These are phyloP conservation scores for Dissophora ornata DNA, from an alignment of 192 early-diverging fungal species.

Conservation along the genomic window DNA sequence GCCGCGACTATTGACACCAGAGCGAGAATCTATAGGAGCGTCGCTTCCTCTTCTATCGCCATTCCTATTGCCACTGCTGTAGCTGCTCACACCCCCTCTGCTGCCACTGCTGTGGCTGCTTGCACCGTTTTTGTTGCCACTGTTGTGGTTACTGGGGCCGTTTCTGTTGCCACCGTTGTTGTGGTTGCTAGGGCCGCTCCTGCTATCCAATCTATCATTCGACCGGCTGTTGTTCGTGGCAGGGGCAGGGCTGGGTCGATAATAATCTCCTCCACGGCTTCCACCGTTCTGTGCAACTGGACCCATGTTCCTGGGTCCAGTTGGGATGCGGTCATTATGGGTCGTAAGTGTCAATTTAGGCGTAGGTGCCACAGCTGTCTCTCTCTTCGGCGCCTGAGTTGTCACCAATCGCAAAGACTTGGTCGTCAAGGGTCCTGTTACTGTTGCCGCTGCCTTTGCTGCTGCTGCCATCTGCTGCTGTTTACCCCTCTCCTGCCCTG, in stretches of 20 bases:
- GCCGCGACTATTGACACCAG: not conserved
- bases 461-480: not conserved
- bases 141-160: not conserved
- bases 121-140: not conserved
- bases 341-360: conserved; percentile 5
- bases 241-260: conserved; percentile 3
- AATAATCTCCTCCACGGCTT: conserved; percentile 23
- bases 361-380: not conserved
- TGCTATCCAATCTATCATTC: not conserved
- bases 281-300: not conserved
- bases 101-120: not conserved
- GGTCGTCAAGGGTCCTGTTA: conserved; percentile 20
- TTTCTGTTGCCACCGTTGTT: conserved; percentile 2
- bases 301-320: conserved; percentile 5
- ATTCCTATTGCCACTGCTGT: not conserved
- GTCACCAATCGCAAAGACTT: conserved; percentile 20
- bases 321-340: conserved; percentile 1
- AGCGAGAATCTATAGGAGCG: not conserved
- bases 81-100: conserved; percentile 5
- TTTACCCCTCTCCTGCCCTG: not conserved
- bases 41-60: conserved; percentile 6
- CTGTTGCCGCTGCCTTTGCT: not conserved
- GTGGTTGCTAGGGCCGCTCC: conserved; percentile 3
- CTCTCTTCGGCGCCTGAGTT: conserved; percentile 15
- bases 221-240: conserved; percentile 3